phyloP scores from a whole-genome alignment of 2,329 filamentous ascomycete genomes.

The Trichoderma koningii region DNA sequence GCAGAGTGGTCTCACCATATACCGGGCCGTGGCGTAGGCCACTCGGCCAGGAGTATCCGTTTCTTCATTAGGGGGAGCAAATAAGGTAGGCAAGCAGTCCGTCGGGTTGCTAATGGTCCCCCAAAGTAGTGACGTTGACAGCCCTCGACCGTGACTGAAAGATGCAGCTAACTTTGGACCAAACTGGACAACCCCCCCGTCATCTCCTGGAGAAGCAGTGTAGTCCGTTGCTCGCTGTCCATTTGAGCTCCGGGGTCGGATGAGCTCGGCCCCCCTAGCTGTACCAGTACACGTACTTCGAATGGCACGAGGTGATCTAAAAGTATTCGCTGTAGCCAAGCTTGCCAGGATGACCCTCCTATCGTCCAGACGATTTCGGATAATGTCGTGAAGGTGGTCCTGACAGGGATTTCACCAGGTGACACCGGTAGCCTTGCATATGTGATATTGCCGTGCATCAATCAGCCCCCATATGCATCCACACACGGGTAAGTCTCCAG shows the following conservation, averaged over 20 bases:
- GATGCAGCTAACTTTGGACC: conserved; percentile 7
- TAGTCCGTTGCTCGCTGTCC: neutral
- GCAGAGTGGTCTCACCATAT: conserved; percentile 10
- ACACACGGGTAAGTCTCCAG: conserved; percentile 3
- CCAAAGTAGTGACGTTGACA: neutral
- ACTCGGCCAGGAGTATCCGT: conserved; percentile 10
- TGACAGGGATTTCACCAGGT: conserved; percentile 18
- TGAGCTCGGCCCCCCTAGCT: neutral
- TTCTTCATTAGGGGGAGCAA: neutral
- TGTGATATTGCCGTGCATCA: conserved; percentile 26
- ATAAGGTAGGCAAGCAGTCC: neutral
- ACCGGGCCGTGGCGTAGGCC: conserved; percentile 9
- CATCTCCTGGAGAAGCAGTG: conserved; percentile 16
- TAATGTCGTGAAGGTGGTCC: conserved; percentile 24
- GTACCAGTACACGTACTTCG: neutral
- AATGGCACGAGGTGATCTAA: conserved; percentile 1
- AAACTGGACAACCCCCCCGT: neutral
- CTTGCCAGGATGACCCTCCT: conserved; percentile 11
- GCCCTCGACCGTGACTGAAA: conserved; percentile 1
- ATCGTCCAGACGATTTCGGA: conserved; percentile 15
- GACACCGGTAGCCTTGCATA: conserved; percentile 26
- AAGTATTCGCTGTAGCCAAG: conserved; percentile 16
- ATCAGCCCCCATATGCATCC: neutral
- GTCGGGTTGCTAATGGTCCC: neutral
- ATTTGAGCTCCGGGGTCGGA: neutral